phyloP scores from a whole-genome alignment of 2,329 filamentous ascomycete genomes.

The Pestalotiopsis sp. region DNA sequence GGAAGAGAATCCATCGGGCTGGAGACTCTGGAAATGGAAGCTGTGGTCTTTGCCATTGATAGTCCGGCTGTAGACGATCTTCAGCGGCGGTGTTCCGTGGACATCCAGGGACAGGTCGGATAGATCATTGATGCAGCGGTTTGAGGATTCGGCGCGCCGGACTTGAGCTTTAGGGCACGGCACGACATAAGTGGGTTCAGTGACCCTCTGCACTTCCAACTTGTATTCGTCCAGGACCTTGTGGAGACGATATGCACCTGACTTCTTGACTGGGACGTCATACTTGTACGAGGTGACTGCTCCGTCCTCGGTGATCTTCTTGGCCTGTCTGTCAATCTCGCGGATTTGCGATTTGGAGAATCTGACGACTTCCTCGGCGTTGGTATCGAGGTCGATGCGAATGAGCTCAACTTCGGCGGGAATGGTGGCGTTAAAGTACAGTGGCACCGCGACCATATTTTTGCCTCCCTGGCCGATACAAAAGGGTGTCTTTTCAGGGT shows the following conservation, averaged over 20 bases:
- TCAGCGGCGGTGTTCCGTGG: constrained; percentile 85
- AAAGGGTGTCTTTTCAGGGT: constrained; percentile 78
- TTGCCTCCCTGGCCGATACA: constrained; percentile 69
- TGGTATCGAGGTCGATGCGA: constrained; percentile 82
- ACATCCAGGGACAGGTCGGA: constrained; percentile 85
- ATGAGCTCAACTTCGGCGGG: constrained; percentile 88
- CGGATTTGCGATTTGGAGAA: constrained; percentile 75
- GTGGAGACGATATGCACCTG: constrained; percentile 82
- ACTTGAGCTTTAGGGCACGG: constrained; percentile 81
- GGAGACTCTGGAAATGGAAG: constrained; percentile 90
- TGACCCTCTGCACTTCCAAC: constrained; percentile 80
- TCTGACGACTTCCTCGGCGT: constrained; percentile 77
- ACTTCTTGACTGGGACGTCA: constrained; percentile 77
- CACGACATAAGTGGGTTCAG: constrained; percentile 81
- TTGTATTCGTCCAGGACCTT: constrained; percentile 93
- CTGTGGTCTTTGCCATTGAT: constrained; percentile 83
- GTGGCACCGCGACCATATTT: constrained; percentile 69
- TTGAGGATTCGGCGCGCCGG: constrained; percentile 59
- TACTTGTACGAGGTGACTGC: constrained; percentile 65
- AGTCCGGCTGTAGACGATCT: constrained; percentile 87
- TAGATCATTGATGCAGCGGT: constrained; percentile 84
- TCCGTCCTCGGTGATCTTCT: constrained; percentile 68
- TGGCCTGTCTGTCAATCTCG: constrained; percentile 67
- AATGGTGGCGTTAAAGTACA: constrained; percentile 91
- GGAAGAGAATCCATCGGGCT: constrained; percentile 83